These are phyloP conservation scores for Kuraishia molischiana DNA, from an alignment of 805 yeast genomes.

Conservation along the genomic window DNA sequence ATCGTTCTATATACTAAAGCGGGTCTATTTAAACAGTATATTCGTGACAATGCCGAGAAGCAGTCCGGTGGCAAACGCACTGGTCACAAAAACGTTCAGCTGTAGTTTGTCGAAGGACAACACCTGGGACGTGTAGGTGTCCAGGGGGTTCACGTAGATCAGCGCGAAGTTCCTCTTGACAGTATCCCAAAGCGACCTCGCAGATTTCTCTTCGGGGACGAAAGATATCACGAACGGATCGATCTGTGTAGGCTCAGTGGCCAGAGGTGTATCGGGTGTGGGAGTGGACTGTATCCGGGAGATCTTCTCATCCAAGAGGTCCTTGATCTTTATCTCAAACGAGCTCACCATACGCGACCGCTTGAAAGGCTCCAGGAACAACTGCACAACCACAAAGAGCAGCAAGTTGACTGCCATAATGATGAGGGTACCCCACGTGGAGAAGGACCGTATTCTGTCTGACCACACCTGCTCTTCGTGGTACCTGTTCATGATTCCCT, in stretches of 20 bases:
- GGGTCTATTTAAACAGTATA: too few species aligned
- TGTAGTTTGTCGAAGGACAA: neutral
- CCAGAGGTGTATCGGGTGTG: neutral
- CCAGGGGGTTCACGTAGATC: neutral
- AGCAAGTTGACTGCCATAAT: constrained; percentile 81
- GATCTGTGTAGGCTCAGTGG: neutral
- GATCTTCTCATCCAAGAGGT: constrained; percentile 27
- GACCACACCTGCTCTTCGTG: constrained; percentile 99
- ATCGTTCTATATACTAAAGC: too few species aligned
- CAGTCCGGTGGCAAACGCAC: neutral
- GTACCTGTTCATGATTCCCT: constrained; percentile 76
- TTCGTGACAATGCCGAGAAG: too few species aligned
- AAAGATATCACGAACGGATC: neutral
- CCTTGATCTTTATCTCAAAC: constrained; percentile 72
- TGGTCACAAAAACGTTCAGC: neutral
- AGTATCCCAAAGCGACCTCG: neutral
- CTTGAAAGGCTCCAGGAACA: constrained; percentile 93
- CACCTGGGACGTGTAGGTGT: neutral
- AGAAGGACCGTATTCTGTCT: constrained; percentile 86
- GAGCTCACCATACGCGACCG: constrained; percentile 69
- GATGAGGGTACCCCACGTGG: constrained; percentile 94
- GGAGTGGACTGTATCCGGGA: neutral
- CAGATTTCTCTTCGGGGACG: neutral
- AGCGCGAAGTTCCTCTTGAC: neutral
- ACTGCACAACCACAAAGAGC: constrained; percentile 71